Conservation (phyloP, 1,139 yeast species). For the Zygoascus hellenicus region DNA sequence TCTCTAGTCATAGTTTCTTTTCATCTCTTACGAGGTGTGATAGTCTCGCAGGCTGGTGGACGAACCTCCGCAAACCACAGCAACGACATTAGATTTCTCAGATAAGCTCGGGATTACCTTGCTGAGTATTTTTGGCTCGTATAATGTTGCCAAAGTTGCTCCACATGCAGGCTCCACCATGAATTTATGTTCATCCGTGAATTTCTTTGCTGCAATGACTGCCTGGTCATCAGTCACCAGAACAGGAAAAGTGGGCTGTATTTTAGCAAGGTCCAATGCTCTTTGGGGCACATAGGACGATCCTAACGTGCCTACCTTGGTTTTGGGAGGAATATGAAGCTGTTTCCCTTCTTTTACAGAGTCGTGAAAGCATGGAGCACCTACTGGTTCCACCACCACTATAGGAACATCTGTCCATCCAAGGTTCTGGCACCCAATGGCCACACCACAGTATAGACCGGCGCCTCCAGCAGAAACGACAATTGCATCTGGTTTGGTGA, state of each 20-base stretch:
- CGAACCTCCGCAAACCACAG: conserved; percentile 64
- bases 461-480: conserved; percentile 74
- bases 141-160: conserved; percentile 53
- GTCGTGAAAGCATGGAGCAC: conserved; percentile 52
- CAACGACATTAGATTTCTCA: conserved; percentile 47
- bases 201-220: conserved; percentile 44
- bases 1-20: no score
- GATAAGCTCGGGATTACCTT: conserved; percentile 28
- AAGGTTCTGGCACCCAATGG: conserved; percentile 46
- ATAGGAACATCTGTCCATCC: conserved; percentile 40
- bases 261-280: conserved; percentile 41
- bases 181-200: conserved; percentile 44
- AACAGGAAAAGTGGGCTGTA: conserved; percentile 40
- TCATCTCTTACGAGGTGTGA: no score
- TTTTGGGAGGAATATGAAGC: conserved; percentile 42
- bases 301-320: conserved; percentile 58
- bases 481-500: conserved; percentile 44
- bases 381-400: conserved; percentile 53
- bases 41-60: conserved; percentile 36
- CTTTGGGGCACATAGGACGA: conserved; percentile 48
- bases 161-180: conserved; percentile 76
- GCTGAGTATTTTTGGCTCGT: conserved; percentile 33
- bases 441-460: conserved; percentile 61
- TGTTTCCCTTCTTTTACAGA: conserved; percentile 45
- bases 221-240: conserved; percentile 54